Conservation (phyloP, 192 early-diverging fungal species). For the Nowakowskiella sp. region DNA sequence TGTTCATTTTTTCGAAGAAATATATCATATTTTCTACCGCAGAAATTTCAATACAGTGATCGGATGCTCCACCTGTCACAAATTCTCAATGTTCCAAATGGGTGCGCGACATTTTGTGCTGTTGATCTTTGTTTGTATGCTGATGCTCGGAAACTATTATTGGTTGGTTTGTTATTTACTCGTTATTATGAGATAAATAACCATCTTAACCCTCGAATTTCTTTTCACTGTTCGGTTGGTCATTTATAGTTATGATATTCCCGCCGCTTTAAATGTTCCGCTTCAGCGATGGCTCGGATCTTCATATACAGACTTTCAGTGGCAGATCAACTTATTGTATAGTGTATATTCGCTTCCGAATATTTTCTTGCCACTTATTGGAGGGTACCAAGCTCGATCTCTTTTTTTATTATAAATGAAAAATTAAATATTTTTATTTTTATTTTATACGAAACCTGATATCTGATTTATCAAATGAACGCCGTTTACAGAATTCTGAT, state of each 20-base stretch:
- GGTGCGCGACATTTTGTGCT: no score
- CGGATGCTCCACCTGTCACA: no score
- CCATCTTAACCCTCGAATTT: constrained; percentile 2
- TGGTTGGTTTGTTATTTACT: constrained; percentile 7
- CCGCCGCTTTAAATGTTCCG: constrained; percentile 46
- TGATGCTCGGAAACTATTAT: constrained; percentile 53
- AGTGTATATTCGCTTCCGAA: constrained; percentile 58
- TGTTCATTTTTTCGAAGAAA: no score
- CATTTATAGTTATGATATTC: constrained; percentile 40
- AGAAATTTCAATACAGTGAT: no score
- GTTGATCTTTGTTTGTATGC: constrained; percentile 25
- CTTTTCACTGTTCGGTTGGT: neutral
- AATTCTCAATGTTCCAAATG: no score
- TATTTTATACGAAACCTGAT: neutral
- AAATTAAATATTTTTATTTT: no score
- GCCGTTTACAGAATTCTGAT: constrained; percentile 49
- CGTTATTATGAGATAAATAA: neutral
- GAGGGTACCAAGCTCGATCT: constrained; percentile 20
- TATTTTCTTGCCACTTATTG: constrained; percentile 56
- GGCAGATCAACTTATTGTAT: constrained; percentile 51
- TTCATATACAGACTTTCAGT: constrained; percentile 32
- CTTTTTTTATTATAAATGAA: neutral
- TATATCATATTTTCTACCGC: no score
- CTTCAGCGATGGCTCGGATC: constrained; percentile 33
- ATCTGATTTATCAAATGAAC: constrained; percentile 2